Conservation (phyloP, 768 basidiomycete species). For the Crucibulum laeve region DNA sequence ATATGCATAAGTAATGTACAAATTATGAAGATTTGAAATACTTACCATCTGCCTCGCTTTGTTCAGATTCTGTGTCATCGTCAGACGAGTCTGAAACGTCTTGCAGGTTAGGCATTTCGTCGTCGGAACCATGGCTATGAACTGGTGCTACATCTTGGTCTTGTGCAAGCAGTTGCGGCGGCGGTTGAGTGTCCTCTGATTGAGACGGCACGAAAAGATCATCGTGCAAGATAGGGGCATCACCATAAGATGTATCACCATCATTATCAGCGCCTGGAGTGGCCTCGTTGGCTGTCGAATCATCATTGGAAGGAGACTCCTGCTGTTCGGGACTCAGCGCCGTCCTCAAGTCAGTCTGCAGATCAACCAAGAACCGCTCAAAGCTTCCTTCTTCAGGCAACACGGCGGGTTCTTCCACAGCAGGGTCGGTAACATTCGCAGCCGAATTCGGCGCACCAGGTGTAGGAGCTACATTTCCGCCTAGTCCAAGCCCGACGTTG, state of each 20-base stretch:
- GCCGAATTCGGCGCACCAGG: neutral
- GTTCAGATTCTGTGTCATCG: conserved; percentile 26
- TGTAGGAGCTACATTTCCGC: neutral
- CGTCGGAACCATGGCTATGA: conserved; percentile 4
- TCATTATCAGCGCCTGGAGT: neutral
- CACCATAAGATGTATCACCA: neutral
- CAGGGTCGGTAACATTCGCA: neutral
- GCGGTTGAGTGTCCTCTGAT: neutral
- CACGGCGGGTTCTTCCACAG: conserved; percentile 7
- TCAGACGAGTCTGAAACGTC: conserved; percentile 34
- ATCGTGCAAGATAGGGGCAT: neutral
- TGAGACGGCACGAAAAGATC: neutral
- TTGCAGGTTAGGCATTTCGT: conserved; percentile 23
- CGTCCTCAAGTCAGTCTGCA: conserved; percentile 68
- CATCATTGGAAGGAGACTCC: conserved; percentile 2
- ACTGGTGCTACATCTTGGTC: conserved; percentile 2
- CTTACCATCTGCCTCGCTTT: conserved; percentile 22
- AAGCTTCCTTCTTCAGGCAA: conserved; percentile 61
- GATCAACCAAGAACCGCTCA: conserved; percentile 74
- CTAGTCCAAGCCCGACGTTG: conserved; percentile 61
- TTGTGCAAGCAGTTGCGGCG: neutral
- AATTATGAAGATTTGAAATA: conserved; percentile 9
- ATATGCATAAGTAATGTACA: neutral
- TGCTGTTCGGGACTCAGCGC: conserved; percentile 45
- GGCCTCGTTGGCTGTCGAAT: neutral